phyloP scores from a whole-genome alignment of 768 basidiomycete genomes.

The Lentinula guzmanii region DNA sequence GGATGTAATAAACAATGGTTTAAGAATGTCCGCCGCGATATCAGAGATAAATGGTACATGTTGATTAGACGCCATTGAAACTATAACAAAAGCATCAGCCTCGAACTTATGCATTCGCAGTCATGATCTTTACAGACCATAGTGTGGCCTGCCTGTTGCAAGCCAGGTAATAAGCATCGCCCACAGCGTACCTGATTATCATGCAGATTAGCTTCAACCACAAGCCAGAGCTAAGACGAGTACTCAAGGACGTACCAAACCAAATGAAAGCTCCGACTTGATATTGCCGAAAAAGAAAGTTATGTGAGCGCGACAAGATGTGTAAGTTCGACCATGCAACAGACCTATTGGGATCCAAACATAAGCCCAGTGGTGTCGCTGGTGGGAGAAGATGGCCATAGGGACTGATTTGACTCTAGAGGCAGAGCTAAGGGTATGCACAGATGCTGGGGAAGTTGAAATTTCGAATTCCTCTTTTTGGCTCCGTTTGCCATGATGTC shows the following conservation, averaged over 20 bases:
- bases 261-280: constrained; percentile 50
- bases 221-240: background rate
- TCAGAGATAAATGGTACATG: constrained; percentile 74
- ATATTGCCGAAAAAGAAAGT: background rate
- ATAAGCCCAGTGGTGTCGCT: constrained; percentile 48
- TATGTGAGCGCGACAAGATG: background rate
- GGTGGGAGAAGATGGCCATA: constrained; percentile 17
- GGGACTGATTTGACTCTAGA: no score
- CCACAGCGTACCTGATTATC: constrained; percentile 43
- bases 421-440: no score
- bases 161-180: constrained; percentile 72
- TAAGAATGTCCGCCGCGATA: constrained; percentile 65
- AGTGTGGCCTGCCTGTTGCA: constrained; percentile 54
- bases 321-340: background rate
- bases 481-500: background rate
- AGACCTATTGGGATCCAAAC: constrained; percentile 52
- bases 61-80: constrained; percentile 38
- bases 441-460: no score
- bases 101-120: background rate
- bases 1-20: constrained; percentile 69
- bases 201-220: background rate
- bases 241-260: constrained; percentile 40
- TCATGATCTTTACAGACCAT: constrained; percentile 18
- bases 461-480: background rate
- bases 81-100: constrained; percentile 22